Base-by-base conservation (phyloP, 2,329 filamentous ascomycete genomes). In the Stachybotrys elegans region DNA sequence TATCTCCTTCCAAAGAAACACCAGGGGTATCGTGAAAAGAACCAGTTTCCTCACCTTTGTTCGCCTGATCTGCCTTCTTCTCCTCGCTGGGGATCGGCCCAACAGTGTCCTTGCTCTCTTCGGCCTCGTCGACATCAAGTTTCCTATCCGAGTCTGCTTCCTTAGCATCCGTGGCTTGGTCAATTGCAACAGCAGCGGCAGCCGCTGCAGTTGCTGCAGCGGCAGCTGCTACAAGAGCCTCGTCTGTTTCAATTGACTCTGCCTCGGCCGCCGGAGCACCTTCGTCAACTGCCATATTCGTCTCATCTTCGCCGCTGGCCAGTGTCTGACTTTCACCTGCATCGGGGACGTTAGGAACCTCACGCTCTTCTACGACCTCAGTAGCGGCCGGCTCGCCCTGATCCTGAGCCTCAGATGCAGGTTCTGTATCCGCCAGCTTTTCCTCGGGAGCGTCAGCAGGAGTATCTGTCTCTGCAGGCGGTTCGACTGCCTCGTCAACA, bases 1-100 rank as follows among this genome's bases (percentile, higher is more conserved):
- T 53, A 51, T 56, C 51, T 57, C 51, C 56, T 53, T 56, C 56
- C 51, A 53, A 43, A 61, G 64, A 60, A 58, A 57, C 57, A 63
- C 58, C 55, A 54, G 58, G 60, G 60, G 60, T 59, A 67, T 68
- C 57, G 61, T 60, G 55, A 57, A 63, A 56, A 58, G 52, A 60
- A 62, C 53, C 49, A 48, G 55, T 49, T 54, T 64, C 60, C 69
- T 72, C 65, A 72, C 69, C 69, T 72, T 68, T 70, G 52, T 61
- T 64, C 44, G 55, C 54, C 48, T 52, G 57, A 42, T 54, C 46
- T 39, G 52, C 51, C 43, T 47, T 53, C 51, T 60, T 66, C 48
- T 63, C 62, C 40, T 65, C 61, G 37, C 54, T 51, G 39, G 61
- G 57, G 46, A 69, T 69, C 21, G 65, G 64, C 22, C 61, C 64